Conservation (phyloP, 306 rosid species). For the Lagenaria siceraria region DNA sequence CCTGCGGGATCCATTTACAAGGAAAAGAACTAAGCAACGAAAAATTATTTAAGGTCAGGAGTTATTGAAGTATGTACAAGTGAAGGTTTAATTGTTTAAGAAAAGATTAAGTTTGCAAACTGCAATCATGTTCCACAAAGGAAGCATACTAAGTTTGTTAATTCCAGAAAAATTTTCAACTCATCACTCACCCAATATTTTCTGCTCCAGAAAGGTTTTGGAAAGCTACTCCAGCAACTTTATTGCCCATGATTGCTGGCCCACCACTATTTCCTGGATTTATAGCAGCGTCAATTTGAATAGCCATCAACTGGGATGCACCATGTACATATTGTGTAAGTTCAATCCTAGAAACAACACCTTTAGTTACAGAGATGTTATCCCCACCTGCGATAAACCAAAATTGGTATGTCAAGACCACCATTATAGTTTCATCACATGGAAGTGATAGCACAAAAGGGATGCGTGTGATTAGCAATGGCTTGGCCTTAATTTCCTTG, state of each 20-base stretch:
- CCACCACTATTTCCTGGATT: slow-evolving; percentile 98
- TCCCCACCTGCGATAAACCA: slow-evolving; percentile 53
- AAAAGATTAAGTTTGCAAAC: background rate
- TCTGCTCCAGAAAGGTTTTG: slow-evolving; percentile 97
- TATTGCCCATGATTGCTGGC: slow-evolving; percentile 78
- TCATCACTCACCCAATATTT: slow-evolving; percentile 65
- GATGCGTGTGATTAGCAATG: background rate
- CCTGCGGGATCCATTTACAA: slow-evolving; percentile 38
- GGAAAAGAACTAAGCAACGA: slow-evolving; percentile 3
- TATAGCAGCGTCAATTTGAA: slow-evolving; percentile 91
- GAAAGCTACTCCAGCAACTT: slow-evolving; percentile 88
- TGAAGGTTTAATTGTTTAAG: background rate
- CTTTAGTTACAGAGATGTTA: slow-evolving; percentile 86
- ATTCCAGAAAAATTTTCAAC: background rate
- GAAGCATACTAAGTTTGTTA: background rate
- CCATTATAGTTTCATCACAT: background rate
- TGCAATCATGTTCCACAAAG: background rate
- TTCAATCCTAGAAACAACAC: slow-evolving; percentile 87
- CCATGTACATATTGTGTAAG: slow-evolving; percentile 91
- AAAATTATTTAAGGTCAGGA: background rate
- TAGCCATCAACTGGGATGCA: slow-evolving; percentile 79
- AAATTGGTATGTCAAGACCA: background rate
- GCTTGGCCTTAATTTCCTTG: background rate
- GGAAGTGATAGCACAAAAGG: background rate
- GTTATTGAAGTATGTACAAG: background rate